Base-by-base conservation (phyloP, 2,329 filamentous ascomycete genomes). In the Metarhizium guizhouense region DNA sequence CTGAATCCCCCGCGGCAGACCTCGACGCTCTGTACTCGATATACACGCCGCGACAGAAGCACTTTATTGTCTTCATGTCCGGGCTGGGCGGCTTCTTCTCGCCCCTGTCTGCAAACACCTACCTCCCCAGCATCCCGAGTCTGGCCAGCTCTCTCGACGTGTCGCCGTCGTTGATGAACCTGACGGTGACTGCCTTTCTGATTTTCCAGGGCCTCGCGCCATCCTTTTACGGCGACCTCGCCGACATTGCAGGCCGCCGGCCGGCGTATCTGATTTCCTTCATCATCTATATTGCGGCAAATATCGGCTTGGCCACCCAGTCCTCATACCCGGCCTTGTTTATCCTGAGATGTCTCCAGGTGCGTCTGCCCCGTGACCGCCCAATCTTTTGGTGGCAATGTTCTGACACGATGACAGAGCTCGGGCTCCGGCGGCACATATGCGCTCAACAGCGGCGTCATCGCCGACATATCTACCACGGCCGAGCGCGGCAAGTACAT, bases 401-500 rank as follows among this genome's bases (percentile, higher is more conserved):
- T 48, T 1, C 25, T 36, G 34, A 36, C 6, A 36, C 13, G 34
- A 36, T 36, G 34, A 7, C 34, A 36, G 34, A 78, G 76, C 51
- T 69, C 73, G 0, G 80, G 82, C 0, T 77, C 74, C 59, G 77
- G 74, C 53, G 77, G 77, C 1, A 83, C 80, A 0, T 72, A 84
- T 13, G 76, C 83, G 0, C 71, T 87, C n/a, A 62, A 62, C 7
- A 63, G 59, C 47, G 82, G 75, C 0, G 76, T 85, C 2, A 74
- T 86, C 6, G 78, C 77, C 1, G 83, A 86, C 59, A 68, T 84
- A 7, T 74, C 76, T 1, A 82, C 80, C 0, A 73, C 74, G 2
- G 74, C 76, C 0, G 82, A 87, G 62, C 71, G 83, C 52, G 81
- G 81, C 16, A 68, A 72, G 6, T 80, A 79, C 51, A 75, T 84